Percentiles rank a stretch among this genome's conserved stretches.
phyloP scores from a whole-genome alignment of 495 filamentous ascomycete genomes.

The Neurospora discreta region DNA sequence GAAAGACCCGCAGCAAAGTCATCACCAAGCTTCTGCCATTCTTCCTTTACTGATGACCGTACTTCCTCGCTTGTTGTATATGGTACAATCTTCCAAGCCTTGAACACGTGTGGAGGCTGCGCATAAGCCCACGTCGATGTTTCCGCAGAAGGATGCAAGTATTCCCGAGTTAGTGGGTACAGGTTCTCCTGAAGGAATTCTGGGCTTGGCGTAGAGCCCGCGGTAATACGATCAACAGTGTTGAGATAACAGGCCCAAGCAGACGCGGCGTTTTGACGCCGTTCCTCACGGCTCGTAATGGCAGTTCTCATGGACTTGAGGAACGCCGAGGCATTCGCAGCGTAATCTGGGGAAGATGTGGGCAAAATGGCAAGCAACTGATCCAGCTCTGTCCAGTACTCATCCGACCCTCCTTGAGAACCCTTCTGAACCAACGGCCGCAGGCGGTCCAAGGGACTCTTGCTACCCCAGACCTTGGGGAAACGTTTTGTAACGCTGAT shows the following conservation, averaged over 20 bases:
- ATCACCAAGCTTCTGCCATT: constrained; percentile 45
- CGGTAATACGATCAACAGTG: constrained; percentile 38
- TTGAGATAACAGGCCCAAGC: constrained; percentile 69
- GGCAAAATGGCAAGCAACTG: constrained; percentile 52
- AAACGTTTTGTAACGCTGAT: constrained; percentile 46
- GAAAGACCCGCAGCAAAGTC: constrained; percentile 50
- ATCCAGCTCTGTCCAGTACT: constrained; percentile 60
- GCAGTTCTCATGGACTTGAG: constrained; percentile 56
- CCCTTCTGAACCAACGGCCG: constrained; percentile 70
- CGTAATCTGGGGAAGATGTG: constrained; percentile 30
- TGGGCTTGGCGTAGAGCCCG: constrained; percentile 18
- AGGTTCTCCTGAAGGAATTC: constrained; percentile 35
- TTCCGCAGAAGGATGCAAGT: constrained; percentile 26
- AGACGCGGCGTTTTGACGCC: constrained; percentile 46
- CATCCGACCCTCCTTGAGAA: constrained; percentile 56
- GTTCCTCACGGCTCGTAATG: constrained; percentile 62
- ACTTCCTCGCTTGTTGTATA: constrained; percentile 15
- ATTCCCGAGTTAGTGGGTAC: constrained; percentile 29
- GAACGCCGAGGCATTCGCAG: constrained; percentile 41
- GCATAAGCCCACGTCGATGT: constrained; percentile 22
- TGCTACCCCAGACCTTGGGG: constrained; percentile 59
- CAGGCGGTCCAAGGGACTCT: constrained; percentile 54
- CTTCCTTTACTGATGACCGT: constrained; percentile 4
- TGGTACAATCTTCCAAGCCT: constrained; percentile 17
- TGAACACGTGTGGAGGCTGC: constrained; percentile 18